Evolutionary conservation across 805 yeast species (phyloP), one percentile per base, ranked within the genome.

Genomic region (Metschnikowia santaceciliae): DNA sequence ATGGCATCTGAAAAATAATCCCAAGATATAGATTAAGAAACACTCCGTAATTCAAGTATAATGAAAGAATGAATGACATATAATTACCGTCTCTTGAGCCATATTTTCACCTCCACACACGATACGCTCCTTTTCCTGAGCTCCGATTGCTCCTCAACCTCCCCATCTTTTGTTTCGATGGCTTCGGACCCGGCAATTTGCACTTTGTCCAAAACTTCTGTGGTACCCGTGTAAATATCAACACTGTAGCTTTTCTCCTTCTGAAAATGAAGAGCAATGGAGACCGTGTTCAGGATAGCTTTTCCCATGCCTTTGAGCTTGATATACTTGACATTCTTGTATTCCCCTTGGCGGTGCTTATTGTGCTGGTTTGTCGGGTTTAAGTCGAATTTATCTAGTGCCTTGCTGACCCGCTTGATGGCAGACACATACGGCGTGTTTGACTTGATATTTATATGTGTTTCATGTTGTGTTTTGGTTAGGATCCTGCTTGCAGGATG

Each of bases 361-460:
- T 54, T 54, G 17, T 53, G 59, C 46, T 42, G 50, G 42, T 49
- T 49, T 11, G 48, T 50, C 35, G 53, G 58, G 26, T 61, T 49
- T 38, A 62, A 64, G 49, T 68, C 67, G 54, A 81, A 72, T 43
- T 74, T 75, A 4, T 64, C 69, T 20, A 89, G 63, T 47, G 75
- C 70, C 60, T 81, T 82, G 38, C 74, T 74, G 2, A 84, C 77
- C 47, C 87, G 75, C 60, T 89, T 89, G 39, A 89, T 60, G 0
- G 87, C 90, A 10, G 92, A 80, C 11, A 88, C 75, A 59, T 75
- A 87, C 2, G 96, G 94, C 3, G 96, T 86, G 1, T 67, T 44
- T 1, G 84, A 66, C 56, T 87, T 86, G 35, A 90, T 72, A 52
- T 80, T 78, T 10, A 87, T 67, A 2, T 78, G 74, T 0, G 81